Evolutionary conservation across 495 filamentous ascomycete genomes (phyloP), one percentile per base, ranked within the genome.

Genomic region (Hypoxylon perforatum): DNA sequence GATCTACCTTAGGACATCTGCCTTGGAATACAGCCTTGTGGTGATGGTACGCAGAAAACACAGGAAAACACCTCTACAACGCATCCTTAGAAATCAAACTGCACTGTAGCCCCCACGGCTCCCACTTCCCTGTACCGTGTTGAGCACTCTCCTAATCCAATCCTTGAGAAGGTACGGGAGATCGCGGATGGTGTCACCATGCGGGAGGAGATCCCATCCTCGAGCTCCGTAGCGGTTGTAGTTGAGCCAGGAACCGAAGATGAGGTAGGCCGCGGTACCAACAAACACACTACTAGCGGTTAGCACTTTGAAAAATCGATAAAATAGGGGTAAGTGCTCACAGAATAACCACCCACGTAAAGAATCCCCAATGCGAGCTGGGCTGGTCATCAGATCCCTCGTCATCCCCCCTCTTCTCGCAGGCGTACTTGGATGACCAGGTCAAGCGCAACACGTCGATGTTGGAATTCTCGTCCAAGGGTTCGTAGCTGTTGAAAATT

Each of bases 211-310:
- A 67, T 98, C 95, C 95, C 93, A 97, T 56, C 95, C 95, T 18
- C 95, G 85, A 42, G 93, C 93, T 22, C 93, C 94, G 75, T 96
- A 96, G 58, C 93, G 92, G 82, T 92, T 97, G 84, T 98, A 98
- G 81, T 98, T 98, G 67, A 98, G 88, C 95, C 95, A 99, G 19
- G 93, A 96, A 72, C 93, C 93, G 71, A 98, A 98, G 76, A 99
- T 97, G 65, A 99, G 88, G 77, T 99, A 99, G 18, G 96, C 80
- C 14, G 95, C 93, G 15, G 87, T 86, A 45, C 85, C 86, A 46
- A 98, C 85, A 85, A 99, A 99, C 73, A 90, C 76, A 63, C 94
- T 57, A 3, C 21, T 15, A n/a, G 12, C 9, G 30, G 25, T 70
- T 62, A 70, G 63, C 9, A 63, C n/a, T 1, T 39, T 23, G 59